A percentile compares a stretch with the other conserved stretches of the same genome.
phyloP scores from a whole-genome alignment of 2,329 filamentous ascomycete genomes.

The Septoria petroselini region DNA sequence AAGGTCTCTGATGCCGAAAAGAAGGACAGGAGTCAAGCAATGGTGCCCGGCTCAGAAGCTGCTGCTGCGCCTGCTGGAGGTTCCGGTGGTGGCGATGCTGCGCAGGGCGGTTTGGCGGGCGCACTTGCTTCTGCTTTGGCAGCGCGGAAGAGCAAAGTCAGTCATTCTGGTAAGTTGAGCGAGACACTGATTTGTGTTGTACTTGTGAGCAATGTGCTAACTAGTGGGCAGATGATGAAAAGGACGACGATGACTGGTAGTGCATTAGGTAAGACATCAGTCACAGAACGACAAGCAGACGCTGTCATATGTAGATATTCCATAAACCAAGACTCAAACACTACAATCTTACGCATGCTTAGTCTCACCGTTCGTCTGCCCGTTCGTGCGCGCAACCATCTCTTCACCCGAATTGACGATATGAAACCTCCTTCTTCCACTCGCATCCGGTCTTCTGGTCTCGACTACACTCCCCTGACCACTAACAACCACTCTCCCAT shows the following conservation, averaged over 20 bases:
- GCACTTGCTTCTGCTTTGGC: constrained; percentile 77
- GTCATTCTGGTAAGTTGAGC: constrained; percentile 77
- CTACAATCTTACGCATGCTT: neutral
- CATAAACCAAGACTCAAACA: neutral
- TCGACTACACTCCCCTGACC: constrained; percentile 21
- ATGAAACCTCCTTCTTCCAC: constrained; percentile 27
- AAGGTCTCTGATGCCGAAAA: constrained; percentile 72
- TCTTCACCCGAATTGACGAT: neutral
- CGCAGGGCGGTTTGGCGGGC: constrained; percentile 43
- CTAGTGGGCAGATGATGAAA: constrained; percentile 63
- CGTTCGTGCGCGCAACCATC: neutral
- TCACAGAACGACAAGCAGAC: neutral
- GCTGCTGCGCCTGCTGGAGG: constrained; percentile 56
- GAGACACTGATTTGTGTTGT: neutral
- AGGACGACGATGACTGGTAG: constrained; percentile 72
- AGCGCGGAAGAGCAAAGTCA: constrained; percentile 87
- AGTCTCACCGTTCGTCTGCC: too few relatives aligned
- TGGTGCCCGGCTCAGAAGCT: constrained; percentile 55
- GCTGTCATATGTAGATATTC: neutral
- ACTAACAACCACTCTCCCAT: constrained; percentile 43
- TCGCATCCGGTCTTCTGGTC: constrained; percentile 24
- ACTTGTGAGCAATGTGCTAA: neutral
- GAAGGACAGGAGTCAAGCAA: constrained; percentile 65
- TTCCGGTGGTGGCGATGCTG: constrained; percentile 53
- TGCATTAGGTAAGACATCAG: neutral